A percentile compares a stretch with the other conserved stretches of the same genome.
Conservation (phyloP, 2,329 filamentous ascomycete genomes). For the Corniculantispora saksenae region DNA sequence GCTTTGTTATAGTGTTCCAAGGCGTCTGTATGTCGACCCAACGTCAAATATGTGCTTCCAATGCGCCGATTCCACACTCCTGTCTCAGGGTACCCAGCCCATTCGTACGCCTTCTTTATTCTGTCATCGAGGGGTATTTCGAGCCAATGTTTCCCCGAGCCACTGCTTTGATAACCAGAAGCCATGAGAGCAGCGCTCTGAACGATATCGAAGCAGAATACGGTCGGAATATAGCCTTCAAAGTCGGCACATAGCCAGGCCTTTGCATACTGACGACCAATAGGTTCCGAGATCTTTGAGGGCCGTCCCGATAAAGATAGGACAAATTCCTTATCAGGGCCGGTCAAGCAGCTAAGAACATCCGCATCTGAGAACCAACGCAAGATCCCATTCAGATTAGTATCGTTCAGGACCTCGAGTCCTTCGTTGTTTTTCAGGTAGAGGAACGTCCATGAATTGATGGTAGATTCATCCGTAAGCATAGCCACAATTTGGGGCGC, state of each 20-base stretch:
- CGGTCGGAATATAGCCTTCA: slow-evolving; percentile 39
- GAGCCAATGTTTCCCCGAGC: slow-evolving; percentile 38
- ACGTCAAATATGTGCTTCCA: slow-evolving; percentile 42
- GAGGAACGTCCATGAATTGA: slow-evolving; percentile 43
- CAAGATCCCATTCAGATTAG: slow-evolving; percentile 38
- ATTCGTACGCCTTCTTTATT: slow-evolving; percentile 38
- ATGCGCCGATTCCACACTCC: slow-evolving; percentile 42
- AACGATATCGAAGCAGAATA: slow-evolving; percentile 46
- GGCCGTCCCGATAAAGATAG: slow-evolving; percentile 28
- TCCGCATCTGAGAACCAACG: slow-evolving; percentile 29
- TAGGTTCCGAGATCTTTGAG: slow-evolving; percentile 37
- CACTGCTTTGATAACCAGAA: slow-evolving; percentile 38
- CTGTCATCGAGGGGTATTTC: slow-evolving; percentile 36
- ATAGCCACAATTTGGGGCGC: slow-evolving; percentile 37
- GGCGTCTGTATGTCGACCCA: slow-evolving; percentile 37
- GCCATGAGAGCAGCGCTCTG: slow-evolving; percentile 43
- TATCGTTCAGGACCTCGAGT: slow-evolving; percentile 42
- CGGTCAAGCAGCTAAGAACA: slow-evolving; percentile 5
- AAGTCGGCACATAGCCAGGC: slow-evolving; percentile 40
- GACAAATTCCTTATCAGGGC: slow-evolving; percentile 32
- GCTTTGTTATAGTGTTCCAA: slow-evolving; percentile 39
- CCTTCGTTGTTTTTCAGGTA: slow-evolving; percentile 44
- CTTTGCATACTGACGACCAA: slow-evolving; percentile 40
- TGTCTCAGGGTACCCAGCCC: slow-evolving; percentile 37
- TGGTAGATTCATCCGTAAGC: slow-evolving; percentile 38